Evolutionary conservation across 208 protist species (phyloP).

Genomic region (Tritrichomonas musculus): DNA sequence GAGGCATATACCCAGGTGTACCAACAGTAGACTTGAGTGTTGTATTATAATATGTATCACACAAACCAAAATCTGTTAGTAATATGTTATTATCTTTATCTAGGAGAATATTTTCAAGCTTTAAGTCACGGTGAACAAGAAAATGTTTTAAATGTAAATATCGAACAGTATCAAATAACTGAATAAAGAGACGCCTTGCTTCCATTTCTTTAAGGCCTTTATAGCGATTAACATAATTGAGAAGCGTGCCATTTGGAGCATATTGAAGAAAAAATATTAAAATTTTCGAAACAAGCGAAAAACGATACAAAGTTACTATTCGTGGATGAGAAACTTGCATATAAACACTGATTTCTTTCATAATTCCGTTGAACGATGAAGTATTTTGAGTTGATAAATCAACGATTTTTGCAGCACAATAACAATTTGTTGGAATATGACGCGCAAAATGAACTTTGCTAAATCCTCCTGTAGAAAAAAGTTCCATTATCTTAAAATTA

Average conservation of each 20-base stretch:
- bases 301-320: neutral
- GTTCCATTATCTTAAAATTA: neutral
- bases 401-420: neutral
- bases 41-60: neutral
- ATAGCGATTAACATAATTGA: neutral
- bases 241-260: neutral
- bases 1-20: slow-evolving; percentile 44
- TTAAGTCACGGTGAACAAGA: slow-evolving; percentile 21
- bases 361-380: neutral
- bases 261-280: slow-evolving; percentile 12
- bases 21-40: slow-evolving; percentile 22
- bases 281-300: too few species aligned
- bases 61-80: neutral
- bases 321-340: slow-evolving; percentile 8
- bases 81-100: neutral
- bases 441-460: neutral
- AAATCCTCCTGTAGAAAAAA: neutral
- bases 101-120: slow-evolving; percentile 22
- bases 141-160: neutral
- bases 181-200: neutral
- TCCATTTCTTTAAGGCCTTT: neutral
- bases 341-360: neutral
- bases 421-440: neutral
- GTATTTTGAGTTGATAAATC: neutral
- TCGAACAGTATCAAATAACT: neutral